Conservation (phyloP, 345 rosid species). For the Eucalyptus erythrocorys region DNA sequence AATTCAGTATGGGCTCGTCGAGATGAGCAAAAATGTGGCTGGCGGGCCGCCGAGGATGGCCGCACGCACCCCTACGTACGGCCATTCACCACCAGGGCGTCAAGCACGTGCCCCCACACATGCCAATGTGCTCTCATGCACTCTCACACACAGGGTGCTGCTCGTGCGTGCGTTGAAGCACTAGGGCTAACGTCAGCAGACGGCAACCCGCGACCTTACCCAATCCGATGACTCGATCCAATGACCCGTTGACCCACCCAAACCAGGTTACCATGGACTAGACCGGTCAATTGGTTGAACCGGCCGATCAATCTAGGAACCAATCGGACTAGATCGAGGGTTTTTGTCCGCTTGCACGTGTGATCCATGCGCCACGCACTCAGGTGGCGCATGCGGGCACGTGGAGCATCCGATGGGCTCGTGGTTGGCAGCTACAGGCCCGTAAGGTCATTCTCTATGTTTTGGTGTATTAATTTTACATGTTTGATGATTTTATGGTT, state of each 20-base stretch:
- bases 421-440: accelerated
- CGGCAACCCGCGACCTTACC: too few relatives aligned
- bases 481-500: too few relatives aligned
- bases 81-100: accelerated
- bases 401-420: accelerated
- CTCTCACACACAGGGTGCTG: too few relatives aligned
- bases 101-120: accelerated
- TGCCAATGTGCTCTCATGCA: too few relatives aligned
- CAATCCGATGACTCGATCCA: accelerated
- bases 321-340: accelerated
- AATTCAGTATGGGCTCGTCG: too few relatives aligned
- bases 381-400: accelerated
- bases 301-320: accelerated
- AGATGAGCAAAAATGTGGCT: too few relatives aligned
- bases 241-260: accelerated
- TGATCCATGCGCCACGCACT: too few relatives aligned
- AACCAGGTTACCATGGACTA: accelerated
- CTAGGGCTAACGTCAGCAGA: too few relatives aligned
- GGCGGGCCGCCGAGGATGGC: accelerated
- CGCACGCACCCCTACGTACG: accelerated
- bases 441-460: too few relatives aligned
- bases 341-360: too few relatives aligned
- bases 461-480: too few relatives aligned
- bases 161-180: accelerated
- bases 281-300: accelerated